These are phyloP conservation scores for Nasturtium officinale DNA, from an alignment of 345 rosid genomes.

Conservation along the genomic window DNA sequence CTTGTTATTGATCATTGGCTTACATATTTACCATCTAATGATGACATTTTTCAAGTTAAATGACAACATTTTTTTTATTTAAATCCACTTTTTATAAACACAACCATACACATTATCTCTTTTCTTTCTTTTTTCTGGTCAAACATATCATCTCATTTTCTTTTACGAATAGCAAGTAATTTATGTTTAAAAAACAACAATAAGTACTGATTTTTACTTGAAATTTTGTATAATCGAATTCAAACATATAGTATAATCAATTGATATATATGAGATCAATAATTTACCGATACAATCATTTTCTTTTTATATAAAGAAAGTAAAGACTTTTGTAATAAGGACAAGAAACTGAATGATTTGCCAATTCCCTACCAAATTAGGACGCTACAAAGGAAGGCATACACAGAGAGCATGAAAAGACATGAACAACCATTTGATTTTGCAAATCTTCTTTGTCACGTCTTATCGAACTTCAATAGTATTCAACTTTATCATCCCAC, in stretches of 20 bases:
- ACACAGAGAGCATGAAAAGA: slow-evolving; percentile 38
- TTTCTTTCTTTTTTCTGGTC: too few species aligned
- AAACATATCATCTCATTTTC: too few species aligned
- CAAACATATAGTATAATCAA: too few species aligned
- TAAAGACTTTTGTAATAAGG: slow-evolving; percentile 28
- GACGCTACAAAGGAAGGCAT: slow-evolving; percentile 41
- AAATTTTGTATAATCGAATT: neutral
- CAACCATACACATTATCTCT: too few species aligned
- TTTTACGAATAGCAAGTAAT: too few species aligned
- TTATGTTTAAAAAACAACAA: too few species aligned
- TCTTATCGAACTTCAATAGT: slow-evolving; percentile 31
- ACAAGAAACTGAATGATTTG: slow-evolving; percentile 45
- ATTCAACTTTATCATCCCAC: slow-evolving; percentile 1
- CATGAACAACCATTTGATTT: slow-evolving; percentile 33
- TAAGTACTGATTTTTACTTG: too few species aligned
- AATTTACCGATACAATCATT: neutral
- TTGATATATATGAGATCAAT: neutral
- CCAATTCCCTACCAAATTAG: slow-evolving; percentile 47
- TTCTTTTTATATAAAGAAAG: neutral
- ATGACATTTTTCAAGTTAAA: too few species aligned
- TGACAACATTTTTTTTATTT: too few species aligned
- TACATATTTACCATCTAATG: neutral
- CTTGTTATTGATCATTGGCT: neutral
- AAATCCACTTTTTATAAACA: too few species aligned
- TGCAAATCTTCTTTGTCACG: slow-evolving; percentile 42